These are phyloP conservation scores for Pseudogymnoascus sp. DNA, from an alignment of 2,329 filamentous ascomycete genomes.

Conservation along the genomic window DNA sequence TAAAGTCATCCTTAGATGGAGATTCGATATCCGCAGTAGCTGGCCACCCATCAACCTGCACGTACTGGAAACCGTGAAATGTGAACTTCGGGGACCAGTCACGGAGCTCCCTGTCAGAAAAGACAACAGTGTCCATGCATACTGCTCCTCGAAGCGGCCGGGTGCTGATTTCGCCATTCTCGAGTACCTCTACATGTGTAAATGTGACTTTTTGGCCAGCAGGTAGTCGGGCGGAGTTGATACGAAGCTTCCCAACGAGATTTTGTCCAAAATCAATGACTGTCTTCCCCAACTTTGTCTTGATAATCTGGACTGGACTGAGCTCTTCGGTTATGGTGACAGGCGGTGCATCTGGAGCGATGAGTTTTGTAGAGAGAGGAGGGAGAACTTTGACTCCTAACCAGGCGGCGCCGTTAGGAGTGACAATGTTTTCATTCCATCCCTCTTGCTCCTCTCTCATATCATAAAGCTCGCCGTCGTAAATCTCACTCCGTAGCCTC, in stretches of 20 bases:
- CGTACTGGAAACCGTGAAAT: slow-evolving; percentile 40
- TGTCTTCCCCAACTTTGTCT: slow-evolving; percentile 34
- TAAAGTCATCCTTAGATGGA: neutral
- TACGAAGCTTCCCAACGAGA: slow-evolving; percentile 41
- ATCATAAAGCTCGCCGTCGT: slow-evolving; percentile 39
- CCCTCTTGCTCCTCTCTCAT: slow-evolving; percentile 7
- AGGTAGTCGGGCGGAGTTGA: slow-evolving; percentile 32
- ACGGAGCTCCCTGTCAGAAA: slow-evolving; percentile 28
- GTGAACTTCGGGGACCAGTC: slow-evolving; percentile 29
- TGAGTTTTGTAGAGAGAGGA: slow-evolving; percentile 26
- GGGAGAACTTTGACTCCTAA: slow-evolving; percentile 11
- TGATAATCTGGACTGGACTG: slow-evolving; percentile 27
- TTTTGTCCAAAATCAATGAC: slow-evolving; percentile 52
- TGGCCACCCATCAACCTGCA: slow-evolving; percentile 32
- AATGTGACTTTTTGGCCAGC: slow-evolving; percentile 37
- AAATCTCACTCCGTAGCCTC: slow-evolving; percentile 31
- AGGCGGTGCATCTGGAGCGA: slow-evolving; percentile 36
- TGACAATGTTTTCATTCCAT: neutral
- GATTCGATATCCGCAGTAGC: neutral
- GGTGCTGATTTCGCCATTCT: slow-evolving; percentile 33
- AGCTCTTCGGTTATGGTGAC: slow-evolving; percentile 31
- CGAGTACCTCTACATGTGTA: slow-evolving; percentile 36
- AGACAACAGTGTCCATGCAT: slow-evolving; percentile 30
- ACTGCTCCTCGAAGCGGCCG: slow-evolving; percentile 34
- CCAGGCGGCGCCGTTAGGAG: neutral